These are phyloP conservation scores for Mrakia blollopis DNA, from an alignment of 768 basidiomycete species.

Conservation along the genomic window DNA sequence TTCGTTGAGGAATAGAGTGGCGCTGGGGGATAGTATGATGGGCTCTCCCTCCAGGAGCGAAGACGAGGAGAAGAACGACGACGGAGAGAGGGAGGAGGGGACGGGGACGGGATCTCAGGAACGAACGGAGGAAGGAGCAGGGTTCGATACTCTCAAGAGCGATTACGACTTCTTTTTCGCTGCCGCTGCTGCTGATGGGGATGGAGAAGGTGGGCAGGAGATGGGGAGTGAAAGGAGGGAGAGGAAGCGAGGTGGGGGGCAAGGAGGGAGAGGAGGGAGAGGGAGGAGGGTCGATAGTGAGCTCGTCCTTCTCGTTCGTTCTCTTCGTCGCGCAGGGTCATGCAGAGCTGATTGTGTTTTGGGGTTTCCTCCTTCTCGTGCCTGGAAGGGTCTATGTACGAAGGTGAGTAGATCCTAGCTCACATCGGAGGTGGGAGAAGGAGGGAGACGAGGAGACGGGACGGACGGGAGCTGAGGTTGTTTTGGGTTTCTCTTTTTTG, in stretches of 20 bases:
- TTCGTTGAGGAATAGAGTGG: not conserved
- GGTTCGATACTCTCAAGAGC: not conserved
- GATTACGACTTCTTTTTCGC: slow-evolving; percentile 2
- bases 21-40: too few relatives aligned
- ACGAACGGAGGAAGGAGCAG: not conserved
- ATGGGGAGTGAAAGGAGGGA: too few relatives aligned
- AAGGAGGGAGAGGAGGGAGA: not conserved
- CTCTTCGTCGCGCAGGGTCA: too few relatives aligned
- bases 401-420: too few relatives aligned
- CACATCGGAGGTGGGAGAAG: too few relatives aligned
- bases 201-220: not conserved
- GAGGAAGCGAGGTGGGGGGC: not conserved
- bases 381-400: not conserved
- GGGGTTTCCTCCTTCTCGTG: too few relatives aligned
- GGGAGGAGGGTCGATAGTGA: not conserved
- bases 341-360: too few relatives aligned
- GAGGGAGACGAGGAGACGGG: too few relatives aligned
- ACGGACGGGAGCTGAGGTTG: not conserved
- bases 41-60: too few relatives aligned
- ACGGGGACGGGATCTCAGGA: not conserved
- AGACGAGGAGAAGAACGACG: too few relatives aligned
- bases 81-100: not conserved
- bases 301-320: not conserved
- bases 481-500: too few relatives aligned
- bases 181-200: too few relatives aligned